These are phyloP conservation scores for Phyllosticta capitalensis DNA, from an alignment of 2,329 filamentous ascomycete species.

Conservation along the genomic window DNA sequence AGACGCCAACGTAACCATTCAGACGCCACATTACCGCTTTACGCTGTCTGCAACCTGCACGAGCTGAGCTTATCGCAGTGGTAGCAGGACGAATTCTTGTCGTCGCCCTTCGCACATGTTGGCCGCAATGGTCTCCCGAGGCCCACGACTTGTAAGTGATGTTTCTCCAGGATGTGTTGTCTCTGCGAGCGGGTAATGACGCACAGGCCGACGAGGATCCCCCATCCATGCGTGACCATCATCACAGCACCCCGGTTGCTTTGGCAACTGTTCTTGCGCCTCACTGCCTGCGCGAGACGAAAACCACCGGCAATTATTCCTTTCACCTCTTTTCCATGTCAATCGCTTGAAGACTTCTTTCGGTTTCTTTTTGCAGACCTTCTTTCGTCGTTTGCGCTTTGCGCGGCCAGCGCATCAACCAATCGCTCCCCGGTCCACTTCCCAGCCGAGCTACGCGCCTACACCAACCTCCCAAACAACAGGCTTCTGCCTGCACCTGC, in stretches of 20 bases:
- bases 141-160: background rate
- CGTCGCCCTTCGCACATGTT: background rate
- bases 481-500: background rate
- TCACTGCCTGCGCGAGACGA: background rate
- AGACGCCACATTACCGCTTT: background rate
- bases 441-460: background rate
- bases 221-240: background rate
- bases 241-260: background rate
- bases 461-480: background rate
- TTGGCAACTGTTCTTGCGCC: background rate
- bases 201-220: background rate
- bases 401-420: background rate
- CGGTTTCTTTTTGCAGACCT: background rate
- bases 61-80: background rate
- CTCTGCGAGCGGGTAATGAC: background rate
- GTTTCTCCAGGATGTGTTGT: background rate
- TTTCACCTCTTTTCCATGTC: background rate
- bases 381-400: background rate
- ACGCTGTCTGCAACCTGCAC: background rate
- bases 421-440: background rate
- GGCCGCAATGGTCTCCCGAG: background rate
- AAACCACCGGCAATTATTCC: background rate
- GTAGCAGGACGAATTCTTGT: background rate
- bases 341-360: background rate
- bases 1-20: background rate